phyloP scores from a whole-genome alignment of 352 stramenopile species.

The Phytophthora idaei region DNA sequence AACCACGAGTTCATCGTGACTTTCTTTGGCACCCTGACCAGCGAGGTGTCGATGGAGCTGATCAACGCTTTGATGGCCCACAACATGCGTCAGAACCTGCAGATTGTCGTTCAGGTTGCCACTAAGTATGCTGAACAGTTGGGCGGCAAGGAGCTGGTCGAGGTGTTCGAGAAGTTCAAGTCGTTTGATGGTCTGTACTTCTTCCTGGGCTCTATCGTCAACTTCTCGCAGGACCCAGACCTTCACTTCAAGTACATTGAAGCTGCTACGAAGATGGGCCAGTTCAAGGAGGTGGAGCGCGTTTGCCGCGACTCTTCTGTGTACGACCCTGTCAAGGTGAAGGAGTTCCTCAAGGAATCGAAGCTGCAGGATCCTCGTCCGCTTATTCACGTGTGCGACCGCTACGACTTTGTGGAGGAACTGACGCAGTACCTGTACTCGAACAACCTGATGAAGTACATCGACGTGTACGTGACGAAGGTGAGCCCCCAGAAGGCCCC shows the following conservation, averaged over 20 bases:
- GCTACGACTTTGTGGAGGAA: slow-evolving; percentile 99
- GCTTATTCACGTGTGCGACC: slow-evolving; percentile 99
- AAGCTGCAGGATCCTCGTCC: slow-evolving; percentile 99
- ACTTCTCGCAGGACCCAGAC: slow-evolving; percentile 97
- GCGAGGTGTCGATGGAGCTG: slow-evolving; percentile 97
- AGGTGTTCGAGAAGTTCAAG: slow-evolving; percentile 99
- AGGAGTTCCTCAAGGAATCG: slow-evolving; percentile 99
- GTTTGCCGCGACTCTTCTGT: slow-evolving; percentile 99
- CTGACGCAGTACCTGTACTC: slow-evolving; percentile 99
- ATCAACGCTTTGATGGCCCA: slow-evolving; percentile 98
- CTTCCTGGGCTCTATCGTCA: slow-evolving; percentile 99
- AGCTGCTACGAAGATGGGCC: slow-evolving; percentile 98
- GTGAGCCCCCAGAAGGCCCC: slow-evolving; percentile 98
- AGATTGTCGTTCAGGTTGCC: slow-evolving; percentile 99
- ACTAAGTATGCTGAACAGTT: slow-evolving; percentile 95
- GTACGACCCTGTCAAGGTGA: slow-evolving; percentile 99
- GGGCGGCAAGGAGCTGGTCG: slow-evolving; percentile 94
- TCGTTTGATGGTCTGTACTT: slow-evolving; percentile 99
- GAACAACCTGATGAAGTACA: slow-evolving; percentile 99
- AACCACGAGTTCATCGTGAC: slow-evolving; percentile 98
- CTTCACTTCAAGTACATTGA: slow-evolving; percentile 99
- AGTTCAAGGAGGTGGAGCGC: slow-evolving; percentile 99
- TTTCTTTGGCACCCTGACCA: slow-evolving; percentile 98
- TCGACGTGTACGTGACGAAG: slow-evolving; percentile 99
- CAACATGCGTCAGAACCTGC: slow-evolving; percentile 97